Evolutionary conservation across 2,329 filamentous ascomycete genomes (phyloP), one percentile per base, ranked within the genome.

Genomic region (Colletotrichum eremochloae): DNA sequence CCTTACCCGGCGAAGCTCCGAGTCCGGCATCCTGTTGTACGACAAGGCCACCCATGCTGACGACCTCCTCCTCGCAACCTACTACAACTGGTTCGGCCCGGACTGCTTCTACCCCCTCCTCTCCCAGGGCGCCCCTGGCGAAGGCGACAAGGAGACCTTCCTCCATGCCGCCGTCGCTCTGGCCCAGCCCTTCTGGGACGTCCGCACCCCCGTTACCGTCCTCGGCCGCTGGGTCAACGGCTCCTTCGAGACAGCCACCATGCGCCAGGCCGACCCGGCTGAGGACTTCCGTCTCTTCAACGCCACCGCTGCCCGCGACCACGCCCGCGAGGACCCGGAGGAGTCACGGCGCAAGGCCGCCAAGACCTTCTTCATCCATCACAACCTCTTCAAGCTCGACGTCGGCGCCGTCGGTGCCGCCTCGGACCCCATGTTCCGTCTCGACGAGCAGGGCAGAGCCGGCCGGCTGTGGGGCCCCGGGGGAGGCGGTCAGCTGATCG

Each of bases 11-110:
- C 63, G 80, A 36, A 83, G 82, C 24, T 84, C 84, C 18, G 86
- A 88, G 76, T 84, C 85, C 2, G 85, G 87, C 24, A 82, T 88
- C 63, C 71, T 89, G 2, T 75, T 87, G 6, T 80, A 85, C 68
- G 84, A 86, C 72, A 89, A 89, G 74, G 80, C 78, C 8, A 81
- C 80, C 1, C 87, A 89, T 68, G 78, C 79, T 24, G 79, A 81
- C 36, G 84, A 83, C 38, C 79, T 89, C 0, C 77, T 89, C 11
- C 83, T 89, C 31, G 82, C 84, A 33, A 80, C 84, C 0, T 89
- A 88, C 77, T 89, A 89, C 81, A 89, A 88, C 79, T 85, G 85
- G 77, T 86, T 86, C 77, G 87, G 87, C 0, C 86, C 87, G 1
- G 77, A 80, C 20, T 82, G 83, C 76, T 89, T 86, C 78, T 89